A percentile compares a stretch with the other conserved stretches of the same genome.
Evolutionary conservation across 805 yeast genomes (phyloP).

Genomic region (Metschnikowia amazonensis): DNA sequence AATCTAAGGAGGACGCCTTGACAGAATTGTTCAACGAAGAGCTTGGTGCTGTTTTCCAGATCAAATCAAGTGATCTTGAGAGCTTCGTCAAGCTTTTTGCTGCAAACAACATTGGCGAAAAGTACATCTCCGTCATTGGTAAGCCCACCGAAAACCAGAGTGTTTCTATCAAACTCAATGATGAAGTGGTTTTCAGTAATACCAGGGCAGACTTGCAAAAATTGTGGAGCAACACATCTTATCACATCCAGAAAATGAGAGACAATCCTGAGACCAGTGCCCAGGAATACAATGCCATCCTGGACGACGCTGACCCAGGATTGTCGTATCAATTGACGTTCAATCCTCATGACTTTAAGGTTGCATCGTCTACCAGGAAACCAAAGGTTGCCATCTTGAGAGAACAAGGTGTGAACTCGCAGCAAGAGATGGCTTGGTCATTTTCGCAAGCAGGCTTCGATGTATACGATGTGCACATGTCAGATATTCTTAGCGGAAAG

Average conservation of each 20-base stretch:
- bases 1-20: slow-evolving; percentile 41
- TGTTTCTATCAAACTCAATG: slow-evolving; percentile 47
- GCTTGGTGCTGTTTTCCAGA: slow-evolving; percentile 94
- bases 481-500: slow-evolving; percentile 75
- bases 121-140: slow-evolving; percentile 62
- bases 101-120: slow-evolving; percentile 54
- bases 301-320: slow-evolving; percentile 88
- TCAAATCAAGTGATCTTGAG: slow-evolving; percentile 49
- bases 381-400: slow-evolving; percentile 95
- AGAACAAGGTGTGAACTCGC: slow-evolving; percentile 98
- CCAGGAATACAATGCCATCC: slow-evolving; percentile 73
- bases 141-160: slow-evolving; percentile 55
- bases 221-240: slow-evolving; percentile 84
- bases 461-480: slow-evolving; percentile 94
- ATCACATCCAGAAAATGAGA: slow-evolving; percentile 83
- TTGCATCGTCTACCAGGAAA: slow-evolving; percentile 35
- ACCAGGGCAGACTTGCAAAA: slow-evolving; percentile 73
- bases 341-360: slow-evolving; percentile 48
- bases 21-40: slow-evolving; percentile 83
- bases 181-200: slow-evolving; percentile 42
- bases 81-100: slow-evolving; percentile 53
- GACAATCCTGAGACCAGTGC: slow-evolving; percentile 90
- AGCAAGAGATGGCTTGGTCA: slow-evolving; percentile 97
- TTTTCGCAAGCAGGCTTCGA: slow-evolving; percentile 94
- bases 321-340: slow-evolving; percentile 74